Evolutionary conservation across 345 rosid species (phyloP).

Genomic region (Heritiera fomes): DNA sequence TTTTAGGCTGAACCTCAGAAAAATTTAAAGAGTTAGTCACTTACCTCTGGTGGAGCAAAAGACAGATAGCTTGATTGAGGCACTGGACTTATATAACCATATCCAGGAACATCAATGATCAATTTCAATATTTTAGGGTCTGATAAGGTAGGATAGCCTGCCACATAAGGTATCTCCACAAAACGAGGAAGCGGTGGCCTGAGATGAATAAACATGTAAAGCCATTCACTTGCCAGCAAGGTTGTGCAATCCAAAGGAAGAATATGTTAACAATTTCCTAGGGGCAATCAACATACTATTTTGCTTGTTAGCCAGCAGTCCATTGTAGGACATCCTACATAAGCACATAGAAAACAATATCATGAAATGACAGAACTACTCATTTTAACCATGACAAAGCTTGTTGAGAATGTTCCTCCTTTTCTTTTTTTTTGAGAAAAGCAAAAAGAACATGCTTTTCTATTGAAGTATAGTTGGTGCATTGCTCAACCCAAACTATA

Average conservation of each 20-base stretch:
- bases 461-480: neutral
- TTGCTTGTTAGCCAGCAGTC: neutral
- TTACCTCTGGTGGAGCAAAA: conserved; percentile 93
- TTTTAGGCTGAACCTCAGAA: neutral
- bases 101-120: conserved; percentile 47
- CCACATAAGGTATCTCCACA: conserved; percentile 56
- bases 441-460: neutral
- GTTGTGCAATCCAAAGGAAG: neutral
- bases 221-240: neutral
- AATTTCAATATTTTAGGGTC: conserved; percentile 54
- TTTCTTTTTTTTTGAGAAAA: neutral
- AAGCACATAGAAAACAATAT: neutral
- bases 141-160: conserved; percentile 63
- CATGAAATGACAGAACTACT: neutral
- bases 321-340: neutral
- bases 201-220: conserved; percentile 25
- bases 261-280: neutral
- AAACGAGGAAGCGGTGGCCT: conserved; percentile 68
- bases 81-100: conserved; percentile 32
- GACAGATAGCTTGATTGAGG: conserved; percentile 61
- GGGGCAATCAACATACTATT: neutral
- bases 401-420: neutral
- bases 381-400: neutral
- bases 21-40: neutral
- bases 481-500: neutral